Base-by-base conservation (phyloP, 805 yeast species). In the Metschnikowia cerradonensis region DNA sequence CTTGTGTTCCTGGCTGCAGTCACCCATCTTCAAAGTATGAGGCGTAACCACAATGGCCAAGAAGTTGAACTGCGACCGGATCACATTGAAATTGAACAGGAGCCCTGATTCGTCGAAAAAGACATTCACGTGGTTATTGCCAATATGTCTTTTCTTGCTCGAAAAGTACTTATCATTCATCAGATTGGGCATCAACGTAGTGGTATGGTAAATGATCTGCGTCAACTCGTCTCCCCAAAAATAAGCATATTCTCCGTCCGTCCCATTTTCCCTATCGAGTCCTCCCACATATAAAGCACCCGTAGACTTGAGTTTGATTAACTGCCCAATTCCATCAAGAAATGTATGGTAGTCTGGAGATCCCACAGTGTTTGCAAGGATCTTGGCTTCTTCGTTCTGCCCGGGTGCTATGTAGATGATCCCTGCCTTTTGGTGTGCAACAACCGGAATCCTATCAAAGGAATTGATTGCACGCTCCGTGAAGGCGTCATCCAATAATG, bases 1-100 rank as follows among this genome's bases (percentile, higher is more conserved):
- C 47, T 62, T 59, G 51, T 64, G 26, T 26, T 31, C 38, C 41
- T 48, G 39, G 15, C 30, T 26, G 32, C 39, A 32, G 13, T 35
- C 20, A 19, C 50, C 42, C 46, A 34, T 38, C 34, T 38, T 35
- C 6, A 40, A 17, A 3, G 78, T 60, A 48, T 79, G 82, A 0
- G 96, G 96, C 5, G 84, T 75, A 26, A 90, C 81, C 35, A 88
- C 95, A 54, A 90, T 81, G 57, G 85, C 87, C 63, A 90, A 74
- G 64, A 89, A 89, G 58, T 86, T 89, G 75, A 90, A 90, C 67
- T 90, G 96, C 11, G 90, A 80, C 64, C 79, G 78, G 54, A 89
- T 80, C 40, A 81, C 66, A 59, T 86, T 86, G 70, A 88, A 86
- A 53, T 84, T 81, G 67, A 87, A 88, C 3, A 82, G 79, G 4